Percentiles rank a stretch among this genome's conserved stretches.
Conservation (phyloP, 2,329 filamentous ascomycete species). For the Lecanosticta acicola region DNA sequence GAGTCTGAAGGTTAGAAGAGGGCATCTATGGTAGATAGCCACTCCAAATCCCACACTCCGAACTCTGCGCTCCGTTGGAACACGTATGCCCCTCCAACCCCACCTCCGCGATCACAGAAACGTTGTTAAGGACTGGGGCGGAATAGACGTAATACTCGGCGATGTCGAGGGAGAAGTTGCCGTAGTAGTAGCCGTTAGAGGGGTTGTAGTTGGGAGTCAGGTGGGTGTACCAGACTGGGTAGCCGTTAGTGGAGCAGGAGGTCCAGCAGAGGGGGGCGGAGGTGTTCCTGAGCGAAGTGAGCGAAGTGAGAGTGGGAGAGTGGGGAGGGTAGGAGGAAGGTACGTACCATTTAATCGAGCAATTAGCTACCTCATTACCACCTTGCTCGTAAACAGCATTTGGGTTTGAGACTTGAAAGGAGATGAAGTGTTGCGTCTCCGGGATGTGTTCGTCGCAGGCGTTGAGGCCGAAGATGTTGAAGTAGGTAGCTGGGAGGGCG, state of each 20-base stretch:
- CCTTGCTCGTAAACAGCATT: conserved; percentile 20
- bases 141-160: conserved; percentile 13
- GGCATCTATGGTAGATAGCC: too few relatives aligned
- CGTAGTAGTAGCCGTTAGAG: background rate
- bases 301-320: background rate
- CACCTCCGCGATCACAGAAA: conserved; percentile 1
- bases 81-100: background rate
- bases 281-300: background rate
- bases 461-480: conserved; percentile 14
- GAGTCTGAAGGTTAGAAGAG: too few relatives aligned
- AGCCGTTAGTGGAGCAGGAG: conserved; percentile 2
- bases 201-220: background rate
- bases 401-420: conserved; percentile 21
- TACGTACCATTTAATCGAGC: conserved; percentile 14
- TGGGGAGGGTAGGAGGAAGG: background rate
- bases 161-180: conserved; percentile 7
- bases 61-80: conserved; percentile 1
- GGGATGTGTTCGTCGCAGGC: conserved; percentile 12
- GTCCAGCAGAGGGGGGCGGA: conserved; percentile 6
- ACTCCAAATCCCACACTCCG: background rate
- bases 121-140: conserved; percentile 5
- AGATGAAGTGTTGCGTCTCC: conserved; percentile 12
- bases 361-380: conserved; percentile 6
- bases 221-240: conserved; percentile 6
- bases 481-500: conserved; percentile 13